Percentiles rank a stretch among this genome's conserved stretches.
These are phyloP conservation scores for Hymenoscyphus fructigenus DNA, from an alignment of 2,329 filamentous ascomycete genomes.

Conservation along the genomic window DNA sequence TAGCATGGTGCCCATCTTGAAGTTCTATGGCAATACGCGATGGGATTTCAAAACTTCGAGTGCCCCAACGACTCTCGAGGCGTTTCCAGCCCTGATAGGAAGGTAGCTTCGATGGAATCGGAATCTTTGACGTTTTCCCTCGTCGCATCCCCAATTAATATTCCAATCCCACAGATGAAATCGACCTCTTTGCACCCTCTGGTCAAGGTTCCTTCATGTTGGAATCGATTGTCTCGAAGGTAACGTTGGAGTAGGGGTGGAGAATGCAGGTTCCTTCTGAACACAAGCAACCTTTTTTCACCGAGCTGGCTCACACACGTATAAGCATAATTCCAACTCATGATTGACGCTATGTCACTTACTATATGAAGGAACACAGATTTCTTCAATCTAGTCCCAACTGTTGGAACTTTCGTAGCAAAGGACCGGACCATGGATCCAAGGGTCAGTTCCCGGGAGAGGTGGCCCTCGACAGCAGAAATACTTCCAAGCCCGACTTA, in stretches of 20 bases:
- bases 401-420: constrained; percentile 5
- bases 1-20: constrained; percentile 8
- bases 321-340: neutral
- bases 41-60: constrained; percentile 11
- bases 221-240: constrained; percentile 13
- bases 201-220: constrained; percentile 14
- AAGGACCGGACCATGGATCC: neutral
- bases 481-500: no score
- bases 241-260: constrained; percentile 9
- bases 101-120: constrained; percentile 6
- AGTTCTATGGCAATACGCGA: constrained; percentile 11
- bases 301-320: constrained; percentile 7
- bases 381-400: constrained; percentile 1
- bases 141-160: constrained; percentile 7
- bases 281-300: constrained; percentile 33
- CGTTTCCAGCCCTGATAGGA: neutral
- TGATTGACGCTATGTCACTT: no score
- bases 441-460: constrained; percentile 24
- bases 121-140: constrained; percentile 11
- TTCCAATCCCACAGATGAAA: constrained; percentile 13
- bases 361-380: neutral
- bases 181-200: neutral
- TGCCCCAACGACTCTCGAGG: no score
- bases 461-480: constrained; percentile 28
- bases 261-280: constrained; percentile 2